A percentile compares a stretch with the other conserved stretches of the same genome.
These are phyloP conservation scores for Capsella rubella DNA, from an alignment of 441 rosid species.

Conservation along the genomic window DNA sequence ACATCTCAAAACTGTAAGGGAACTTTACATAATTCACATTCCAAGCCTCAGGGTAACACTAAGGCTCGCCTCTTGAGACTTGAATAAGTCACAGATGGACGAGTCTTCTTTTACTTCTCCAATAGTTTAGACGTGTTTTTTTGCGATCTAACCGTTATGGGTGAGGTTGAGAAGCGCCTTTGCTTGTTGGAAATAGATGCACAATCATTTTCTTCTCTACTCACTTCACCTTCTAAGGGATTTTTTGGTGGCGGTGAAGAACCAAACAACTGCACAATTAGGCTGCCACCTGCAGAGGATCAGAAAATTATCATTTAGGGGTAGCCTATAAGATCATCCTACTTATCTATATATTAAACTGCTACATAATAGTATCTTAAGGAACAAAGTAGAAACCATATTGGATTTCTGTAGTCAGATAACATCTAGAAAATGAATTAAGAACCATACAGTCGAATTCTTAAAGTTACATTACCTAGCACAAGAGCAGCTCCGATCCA, in stretches of 20 bases:
- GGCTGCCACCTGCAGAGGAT: not conserved
- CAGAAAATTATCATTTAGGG: not conserved
- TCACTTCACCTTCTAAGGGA: not conserved
- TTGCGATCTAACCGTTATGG: not conserved
- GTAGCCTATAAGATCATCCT: not conserved
- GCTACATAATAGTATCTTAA: too few relatives aligned
- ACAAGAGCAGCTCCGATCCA: not conserved
- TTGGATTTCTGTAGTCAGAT: not conserved
- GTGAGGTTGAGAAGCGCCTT: not conserved
- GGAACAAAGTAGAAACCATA: not conserved
- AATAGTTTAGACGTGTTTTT: not conserved
- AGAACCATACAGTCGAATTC: not conserved
- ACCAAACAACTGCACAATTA: not conserved
- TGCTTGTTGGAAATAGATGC: not conserved
- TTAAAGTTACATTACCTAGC: not conserved
- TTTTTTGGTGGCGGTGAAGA: not conserved
- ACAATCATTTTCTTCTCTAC: not conserved
- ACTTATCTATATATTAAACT: not conserved
- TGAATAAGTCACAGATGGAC: not conserved
- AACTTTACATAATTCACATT: not conserved
- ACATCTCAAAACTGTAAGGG: not conserved
- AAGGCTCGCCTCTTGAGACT: not conserved
- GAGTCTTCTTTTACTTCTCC: not conserved
- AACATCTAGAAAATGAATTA: not conserved
- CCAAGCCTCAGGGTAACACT: not conserved